Percentiles rank a stretch among this genome's conserved stretches.
Evolutionary conservation across 306 rosid species (phyloP).

Genomic region (Chamaecrista fasciculata): DNA sequence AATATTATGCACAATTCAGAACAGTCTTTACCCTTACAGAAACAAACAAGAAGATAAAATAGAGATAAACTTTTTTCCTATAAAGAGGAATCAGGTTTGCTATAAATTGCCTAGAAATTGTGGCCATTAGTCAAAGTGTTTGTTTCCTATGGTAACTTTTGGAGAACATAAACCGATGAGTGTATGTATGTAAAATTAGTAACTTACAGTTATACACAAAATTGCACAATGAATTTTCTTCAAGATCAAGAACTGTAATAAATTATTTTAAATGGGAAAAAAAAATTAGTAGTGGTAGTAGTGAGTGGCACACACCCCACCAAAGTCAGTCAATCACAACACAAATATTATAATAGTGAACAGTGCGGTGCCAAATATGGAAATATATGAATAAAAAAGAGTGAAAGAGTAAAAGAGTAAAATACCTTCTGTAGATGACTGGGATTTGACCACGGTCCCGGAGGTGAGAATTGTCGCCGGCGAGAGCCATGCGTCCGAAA

Average conservation of each 20-base stretch:
- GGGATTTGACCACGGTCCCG: slow-evolving; percentile 77
- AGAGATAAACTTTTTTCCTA: slow-evolving; percentile 14
- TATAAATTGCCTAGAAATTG: neutral
- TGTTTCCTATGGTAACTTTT: no score
- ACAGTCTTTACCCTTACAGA: neutral
- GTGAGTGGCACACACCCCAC: no score
- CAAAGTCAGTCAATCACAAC: no score
- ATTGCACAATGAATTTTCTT: no score
- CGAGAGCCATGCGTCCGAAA: slow-evolving; percentile 77
- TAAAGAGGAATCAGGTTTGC: slow-evolving; percentile 4
- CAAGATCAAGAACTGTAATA: neutral
- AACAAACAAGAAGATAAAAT: slow-evolving; percentile 10
- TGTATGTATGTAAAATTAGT: no score
- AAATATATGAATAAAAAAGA: no score
- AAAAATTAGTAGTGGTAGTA: neutral
- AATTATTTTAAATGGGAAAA: no score
- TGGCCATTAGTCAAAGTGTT: slow-evolving; percentile 28
- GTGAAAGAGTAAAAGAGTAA: no score
- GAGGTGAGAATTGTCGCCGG: slow-evolving; percentile 63
- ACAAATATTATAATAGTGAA: no score
- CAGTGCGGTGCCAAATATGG: no score
- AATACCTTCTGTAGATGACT: slow-evolving; percentile 74
- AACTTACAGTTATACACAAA: no score
- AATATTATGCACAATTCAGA: neutral
- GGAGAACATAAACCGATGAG: no score